These are phyloP conservation scores for Trypanosoma congolense DNA, from an alignment of 208 protist species.

Conservation along the genomic window DNA sequence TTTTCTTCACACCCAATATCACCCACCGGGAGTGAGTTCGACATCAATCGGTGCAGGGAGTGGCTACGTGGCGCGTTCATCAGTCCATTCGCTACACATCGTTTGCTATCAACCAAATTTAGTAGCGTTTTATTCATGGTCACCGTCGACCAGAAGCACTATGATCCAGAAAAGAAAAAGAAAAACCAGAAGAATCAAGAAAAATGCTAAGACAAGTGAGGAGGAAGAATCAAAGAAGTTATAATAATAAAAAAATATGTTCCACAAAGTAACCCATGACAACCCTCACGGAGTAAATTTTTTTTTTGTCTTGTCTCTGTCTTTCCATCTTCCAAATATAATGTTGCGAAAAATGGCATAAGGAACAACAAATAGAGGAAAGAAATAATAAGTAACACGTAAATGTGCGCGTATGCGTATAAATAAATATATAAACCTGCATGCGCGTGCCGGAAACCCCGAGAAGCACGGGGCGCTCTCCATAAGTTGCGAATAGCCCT, in stretches of 20 bases:
- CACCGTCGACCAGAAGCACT: too few species aligned
- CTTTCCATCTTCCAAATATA: too few species aligned
- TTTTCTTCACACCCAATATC: neutral
- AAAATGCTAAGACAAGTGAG: constrained; percentile 9
- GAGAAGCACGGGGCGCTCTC: too few species aligned
- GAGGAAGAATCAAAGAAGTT: too few species aligned
- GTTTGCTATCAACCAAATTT: neutral
- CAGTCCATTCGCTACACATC: constrained; percentile 1
- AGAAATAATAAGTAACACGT: constrained; percentile 9
- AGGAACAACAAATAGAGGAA: neutral
- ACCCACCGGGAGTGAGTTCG: neutral
- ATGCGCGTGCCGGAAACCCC: too few species aligned
- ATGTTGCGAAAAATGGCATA: constrained; percentile 12
- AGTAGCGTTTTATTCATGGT: constrained; percentile 4
- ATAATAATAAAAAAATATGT: too few species aligned
- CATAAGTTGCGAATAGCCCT: too few species aligned
- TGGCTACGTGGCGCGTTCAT: constrained; percentile 1
- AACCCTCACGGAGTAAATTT: too few species aligned
- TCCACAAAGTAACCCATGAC: too few species aligned
- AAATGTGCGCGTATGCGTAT: neutral
- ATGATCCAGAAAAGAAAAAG: constrained; percentile 4
- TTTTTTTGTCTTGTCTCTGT: too few species aligned
- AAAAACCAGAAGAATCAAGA: constrained; percentile 5
- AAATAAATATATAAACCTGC: neutral
- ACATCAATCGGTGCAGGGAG: neutral